A percentile compares a stretch with the other conserved stretches of the same genome.
These are phyloP conservation scores for Cytospora mali DNA, from an alignment of 2,329 filamentous ascomycete species.

Conservation along the genomic window DNA sequence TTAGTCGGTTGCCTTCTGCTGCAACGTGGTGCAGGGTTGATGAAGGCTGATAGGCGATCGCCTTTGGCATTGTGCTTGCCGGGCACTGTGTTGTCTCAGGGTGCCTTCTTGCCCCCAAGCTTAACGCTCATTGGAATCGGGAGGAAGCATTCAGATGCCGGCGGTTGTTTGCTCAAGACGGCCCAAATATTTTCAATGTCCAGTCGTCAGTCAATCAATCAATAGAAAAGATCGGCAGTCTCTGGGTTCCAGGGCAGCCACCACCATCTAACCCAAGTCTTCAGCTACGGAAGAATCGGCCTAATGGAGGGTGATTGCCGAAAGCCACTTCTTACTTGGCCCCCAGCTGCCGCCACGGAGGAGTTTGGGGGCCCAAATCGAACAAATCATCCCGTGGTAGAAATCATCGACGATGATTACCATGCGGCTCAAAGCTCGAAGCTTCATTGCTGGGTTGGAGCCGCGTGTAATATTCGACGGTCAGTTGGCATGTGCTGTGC, in stretches of 20 bases:
- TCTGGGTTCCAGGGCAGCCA: neutral
- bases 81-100: neutral
- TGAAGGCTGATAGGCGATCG: neutral
- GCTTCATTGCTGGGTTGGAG: neutral
- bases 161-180: neutral
- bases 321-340: neutral
- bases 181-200: no score
- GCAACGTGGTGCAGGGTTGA: slow-evolving; percentile 2
- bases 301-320: neutral
- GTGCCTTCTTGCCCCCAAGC: neutral
- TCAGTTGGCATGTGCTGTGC: slow-evolving; percentile 24
- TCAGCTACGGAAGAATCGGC: neutral
- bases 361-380: slow-evolving; percentile 7
- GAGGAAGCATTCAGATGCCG: neutral
- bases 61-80: no score
- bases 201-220: neutral
- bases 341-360: neutral
- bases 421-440: slow-evolving; percentile 22
- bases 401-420: slow-evolving; percentile 20
- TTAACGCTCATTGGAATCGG: neutral
- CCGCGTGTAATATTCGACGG: neutral
- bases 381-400: neutral
- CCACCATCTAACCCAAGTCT: neutral
- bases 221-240: neutral
- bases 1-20: slow-evolving; percentile 16